A percentile compares a stretch with the other conserved stretches of the same genome.
Evolutionary conservation across 1,284 basidiomycete genomes (phyloP).

Genomic region (Marasmius fiardii): DNA sequence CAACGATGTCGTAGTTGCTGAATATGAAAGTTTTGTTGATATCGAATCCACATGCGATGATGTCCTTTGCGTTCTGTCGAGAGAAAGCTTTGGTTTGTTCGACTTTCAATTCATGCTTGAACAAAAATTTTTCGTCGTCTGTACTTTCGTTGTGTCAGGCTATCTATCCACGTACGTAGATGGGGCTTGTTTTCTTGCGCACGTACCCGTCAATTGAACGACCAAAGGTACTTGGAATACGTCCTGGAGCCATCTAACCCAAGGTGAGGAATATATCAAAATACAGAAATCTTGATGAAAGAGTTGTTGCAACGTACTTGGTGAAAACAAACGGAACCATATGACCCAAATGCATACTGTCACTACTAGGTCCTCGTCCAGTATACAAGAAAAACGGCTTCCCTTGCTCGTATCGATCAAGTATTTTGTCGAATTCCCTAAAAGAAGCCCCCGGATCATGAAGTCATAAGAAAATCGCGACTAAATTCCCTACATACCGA

Average conservation of each 20-base stretch:
- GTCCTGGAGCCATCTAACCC: slow-evolving; percentile 87
- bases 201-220: slow-evolving; percentile 88
- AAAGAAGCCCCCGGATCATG: too few species aligned
- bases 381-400: slow-evolving; percentile 99
- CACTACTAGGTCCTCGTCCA: slow-evolving; percentile 93
- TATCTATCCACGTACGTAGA: not conserved
- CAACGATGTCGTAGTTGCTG: slow-evolving; percentile 87
- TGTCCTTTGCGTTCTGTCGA: slow-evolving; percentile 87
- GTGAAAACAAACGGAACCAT: slow-evolving; percentile 98
- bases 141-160: slow-evolving; percentile 6
- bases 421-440: slow-evolving; percentile 91
- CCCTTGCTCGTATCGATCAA: slow-evolving; percentile 94
- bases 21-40: slow-evolving; percentile 97
- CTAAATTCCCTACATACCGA: slow-evolving; percentile 52
- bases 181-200: slow-evolving; percentile 15
- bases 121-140: slow-evolving; percentile 99
- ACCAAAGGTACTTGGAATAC: slow-evolving; percentile 95
- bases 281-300: not conserved
- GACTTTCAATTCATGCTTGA: slow-evolving; percentile 91
- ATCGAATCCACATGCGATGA: slow-evolving; percentile 95
- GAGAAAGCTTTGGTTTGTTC: slow-evolving; percentile 89
- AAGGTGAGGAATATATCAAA: slow-evolving; percentile 2
- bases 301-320: slow-evolving; percentile 55
- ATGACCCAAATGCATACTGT: slow-evolving; percentile 98
- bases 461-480: slow-evolving; percentile 5